Conservation (phyloP, 306 rosid species). For the Vigna reflexopilosa region DNA sequence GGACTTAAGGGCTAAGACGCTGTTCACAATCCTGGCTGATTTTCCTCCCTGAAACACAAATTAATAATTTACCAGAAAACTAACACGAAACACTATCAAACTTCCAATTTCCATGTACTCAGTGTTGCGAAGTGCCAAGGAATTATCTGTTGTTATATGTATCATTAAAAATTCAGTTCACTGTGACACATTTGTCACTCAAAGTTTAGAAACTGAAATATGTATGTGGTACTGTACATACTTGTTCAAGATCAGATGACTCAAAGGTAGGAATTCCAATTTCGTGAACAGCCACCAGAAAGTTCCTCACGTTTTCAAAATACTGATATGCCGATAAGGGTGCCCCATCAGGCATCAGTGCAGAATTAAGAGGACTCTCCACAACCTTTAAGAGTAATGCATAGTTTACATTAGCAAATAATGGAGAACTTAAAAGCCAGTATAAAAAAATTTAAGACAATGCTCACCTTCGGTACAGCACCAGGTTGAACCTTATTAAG, state of each 20-base stretch:
- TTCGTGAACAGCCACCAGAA: conserved; percentile 78
- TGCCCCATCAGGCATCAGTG: conserved; percentile 82
- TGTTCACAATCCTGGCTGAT: conserved; percentile 78
- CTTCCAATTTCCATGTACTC: not conserved
- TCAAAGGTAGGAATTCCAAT: conserved; percentile 90
- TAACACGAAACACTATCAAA: conserved; percentile 24
- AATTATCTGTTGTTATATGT: conserved; percentile 25
- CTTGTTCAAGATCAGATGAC: conserved; percentile 98
- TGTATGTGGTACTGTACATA: conserved; percentile 25
- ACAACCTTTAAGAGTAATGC: conserved; percentile 67
- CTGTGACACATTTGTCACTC: too few relatives aligned
- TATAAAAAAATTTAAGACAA: conserved; percentile 4
- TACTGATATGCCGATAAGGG: conserved; percentile 91
- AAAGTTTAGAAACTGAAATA: too few relatives aligned
- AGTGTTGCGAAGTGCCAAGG: not conserved
- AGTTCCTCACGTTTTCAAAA: conserved; percentile 94
- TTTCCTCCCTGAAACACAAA: conserved; percentile 78
- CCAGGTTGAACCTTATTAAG: conserved; percentile 86
- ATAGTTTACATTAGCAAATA: not conserved
- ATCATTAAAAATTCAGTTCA: conserved; percentile 22
- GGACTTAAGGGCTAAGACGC: conserved; percentile 86
- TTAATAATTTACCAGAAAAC: conserved; percentile 19
- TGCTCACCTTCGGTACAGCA: conserved; percentile 79
- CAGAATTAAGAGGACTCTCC: conserved; percentile 90
- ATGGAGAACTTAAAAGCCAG: not conserved